Conservation (phyloP, 768 basidiomycete species). For the Suillus subalutaceus region DNA sequence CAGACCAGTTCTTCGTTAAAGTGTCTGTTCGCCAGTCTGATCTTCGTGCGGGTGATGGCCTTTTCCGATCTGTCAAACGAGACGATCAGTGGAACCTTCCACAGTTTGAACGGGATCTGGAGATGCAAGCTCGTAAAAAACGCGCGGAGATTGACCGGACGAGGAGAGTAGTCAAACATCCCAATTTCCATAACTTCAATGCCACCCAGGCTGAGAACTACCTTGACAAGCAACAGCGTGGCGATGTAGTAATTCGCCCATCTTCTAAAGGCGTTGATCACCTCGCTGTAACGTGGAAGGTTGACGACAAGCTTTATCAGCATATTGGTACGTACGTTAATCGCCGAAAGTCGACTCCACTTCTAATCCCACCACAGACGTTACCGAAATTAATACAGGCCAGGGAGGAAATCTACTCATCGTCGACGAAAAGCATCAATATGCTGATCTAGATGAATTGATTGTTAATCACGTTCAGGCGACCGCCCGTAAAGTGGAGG, state of each 20-base stretch:
- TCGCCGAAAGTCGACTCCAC: neutral
- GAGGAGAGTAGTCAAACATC: conserved; percentile 92
- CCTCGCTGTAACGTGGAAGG: conserved; percentile 98
- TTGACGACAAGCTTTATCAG: conserved; percentile 93
- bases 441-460: conserved; percentile 93
- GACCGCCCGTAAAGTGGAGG: conserved; percentile 90
- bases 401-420: conserved; percentile 69
- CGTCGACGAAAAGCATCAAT: conserved; percentile 78
- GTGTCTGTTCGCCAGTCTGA: conserved; percentile 73
- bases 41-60: conserved; percentile 61
- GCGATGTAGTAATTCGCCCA: conserved; percentile 95
- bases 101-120: conserved; percentile 68
- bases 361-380: conserved; percentile 52
- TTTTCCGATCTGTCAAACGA: conserved; percentile 58
- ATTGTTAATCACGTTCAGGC: conserved; percentile 97
- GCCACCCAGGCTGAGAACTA: conserved; percentile 87
- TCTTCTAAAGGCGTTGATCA: conserved; percentile 94
- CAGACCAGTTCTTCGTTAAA: conserved; percentile 68
- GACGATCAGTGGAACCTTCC: conserved; percentile 69
- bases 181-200: conserved; percentile 96
- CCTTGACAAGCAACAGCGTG: conserved; percentile 87
- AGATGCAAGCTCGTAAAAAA: conserved; percentile 81
- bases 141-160: conserved; percentile 78
- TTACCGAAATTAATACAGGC: conserved; percentile 79
- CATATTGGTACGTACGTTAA: conserved; percentile 75